Evolutionary conservation across 805 yeast species (phyloP).

Genomic region (Grigorovia transvaalensis): DNA sequence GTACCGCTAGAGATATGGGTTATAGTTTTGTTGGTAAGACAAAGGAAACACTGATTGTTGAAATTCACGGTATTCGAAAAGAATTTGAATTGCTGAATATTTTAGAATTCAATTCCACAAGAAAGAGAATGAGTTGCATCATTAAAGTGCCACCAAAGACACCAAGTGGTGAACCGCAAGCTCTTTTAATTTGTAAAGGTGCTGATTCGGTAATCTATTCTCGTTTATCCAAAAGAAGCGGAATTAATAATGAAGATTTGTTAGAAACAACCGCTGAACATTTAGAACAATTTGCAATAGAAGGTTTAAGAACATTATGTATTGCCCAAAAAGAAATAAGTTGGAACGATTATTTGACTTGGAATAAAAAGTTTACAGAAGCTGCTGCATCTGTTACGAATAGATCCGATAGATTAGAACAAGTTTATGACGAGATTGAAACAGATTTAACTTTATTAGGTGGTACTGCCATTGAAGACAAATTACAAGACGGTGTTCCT

Average conservation of each 20-base stretch:
- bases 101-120: conserved; percentile 70
- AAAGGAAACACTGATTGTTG: conserved; percentile 54
- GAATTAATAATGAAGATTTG: conserved; percentile 35
- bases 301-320: conserved; percentile 76
- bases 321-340: conserved; percentile 59
- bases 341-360: conserved; percentile 50
- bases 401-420: conserved; percentile 65
- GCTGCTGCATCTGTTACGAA: conserved; percentile 56
- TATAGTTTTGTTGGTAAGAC: conserved; percentile 56
- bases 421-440: conserved; percentile 65
- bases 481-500: conserved; percentile 81
- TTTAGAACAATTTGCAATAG: conserved; percentile 70
- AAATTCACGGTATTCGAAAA: conserved; percentile 58
- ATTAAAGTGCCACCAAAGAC: conserved; percentile 48
- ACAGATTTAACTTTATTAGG: conserved; percentile 56
- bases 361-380: conserved; percentile 52
- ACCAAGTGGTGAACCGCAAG: conserved; percentile 42
- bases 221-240: conserved; percentile 36
- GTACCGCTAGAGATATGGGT: conserved; percentile 73
- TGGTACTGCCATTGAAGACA: conserved; percentile 83
- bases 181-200: conserved; percentile 69
- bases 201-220: conserved; percentile 75
- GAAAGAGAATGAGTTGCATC: conserved; percentile 82
- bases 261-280: conserved; percentile 60
- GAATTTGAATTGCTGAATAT: conserved; percentile 65